These are phyloP conservation scores for Phialophora chinensis DNA, from an alignment of 2,329 filamentous ascomycete genomes.

Conservation along the genomic window DNA sequence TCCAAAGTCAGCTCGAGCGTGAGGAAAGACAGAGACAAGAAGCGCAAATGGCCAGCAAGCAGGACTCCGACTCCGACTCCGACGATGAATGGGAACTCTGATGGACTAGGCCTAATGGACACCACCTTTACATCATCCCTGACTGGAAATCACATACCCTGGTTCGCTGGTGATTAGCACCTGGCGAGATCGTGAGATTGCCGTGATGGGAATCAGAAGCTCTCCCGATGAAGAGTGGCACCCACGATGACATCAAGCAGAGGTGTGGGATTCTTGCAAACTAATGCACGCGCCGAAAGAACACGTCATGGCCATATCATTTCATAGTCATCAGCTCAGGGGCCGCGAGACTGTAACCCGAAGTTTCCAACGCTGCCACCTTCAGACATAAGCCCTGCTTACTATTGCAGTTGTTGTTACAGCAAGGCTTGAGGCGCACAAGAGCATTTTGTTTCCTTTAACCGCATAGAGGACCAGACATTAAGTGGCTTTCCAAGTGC, in stretches of 20 bases:
- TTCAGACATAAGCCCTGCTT: neutral
- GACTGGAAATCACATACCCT: neutral
- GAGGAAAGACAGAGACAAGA: slow-evolving; percentile 21
- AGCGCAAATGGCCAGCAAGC: slow-evolving; percentile 14
- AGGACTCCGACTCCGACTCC: slow-evolving; percentile 26
- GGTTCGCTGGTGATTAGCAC: neutral
- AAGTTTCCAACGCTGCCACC: neutral
- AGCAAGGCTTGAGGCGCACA: neutral
- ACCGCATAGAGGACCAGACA: neutral
- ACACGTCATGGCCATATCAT: neutral
- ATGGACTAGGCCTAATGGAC: neutral
- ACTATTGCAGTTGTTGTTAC: neutral
- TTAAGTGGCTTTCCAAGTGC: neutral
- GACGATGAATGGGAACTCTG: slow-evolving; percentile 20
- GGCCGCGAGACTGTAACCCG: no score
- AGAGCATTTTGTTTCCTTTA: neutral
- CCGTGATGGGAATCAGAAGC: neutral
- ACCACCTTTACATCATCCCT: neutral
- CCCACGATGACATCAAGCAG: neutral
- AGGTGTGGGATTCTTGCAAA: neutral
- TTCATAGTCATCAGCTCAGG: neutral
- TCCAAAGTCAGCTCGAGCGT: slow-evolving; percentile 22
- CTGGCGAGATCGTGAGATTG: neutral
- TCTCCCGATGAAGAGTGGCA: neutral
- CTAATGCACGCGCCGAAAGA: neutral